phyloP scores from a whole-genome alignment of 371 early-diverging fungal genomes.

The Actinomucor elegans region DNA sequence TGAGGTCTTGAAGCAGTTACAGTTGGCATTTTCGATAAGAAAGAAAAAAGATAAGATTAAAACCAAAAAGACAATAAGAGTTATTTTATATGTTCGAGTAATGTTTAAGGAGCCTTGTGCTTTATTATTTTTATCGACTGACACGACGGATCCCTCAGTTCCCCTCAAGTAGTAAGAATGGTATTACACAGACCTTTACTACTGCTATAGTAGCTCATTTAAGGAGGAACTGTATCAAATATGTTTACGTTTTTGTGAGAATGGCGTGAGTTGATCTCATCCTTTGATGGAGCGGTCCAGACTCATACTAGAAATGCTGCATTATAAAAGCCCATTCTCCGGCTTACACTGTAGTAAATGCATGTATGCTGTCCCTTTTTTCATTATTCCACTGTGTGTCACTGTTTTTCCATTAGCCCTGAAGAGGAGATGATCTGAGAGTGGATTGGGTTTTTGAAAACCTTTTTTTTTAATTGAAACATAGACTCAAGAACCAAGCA shows the following conservation, averaged over 20 bases:
- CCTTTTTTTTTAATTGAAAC: no score
- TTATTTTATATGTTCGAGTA: neutral
- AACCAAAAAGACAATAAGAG: neutral
- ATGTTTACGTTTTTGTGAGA: constrained; percentile 2
- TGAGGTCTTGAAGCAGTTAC: neutral
- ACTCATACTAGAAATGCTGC: no score
- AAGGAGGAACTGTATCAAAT: constrained; percentile 3
- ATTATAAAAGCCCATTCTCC: no score
- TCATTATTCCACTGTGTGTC: no score
- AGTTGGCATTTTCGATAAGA: constrained; percentile 3
- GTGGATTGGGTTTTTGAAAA: no score
- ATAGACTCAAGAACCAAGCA: no score
- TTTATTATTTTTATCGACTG: neutral
- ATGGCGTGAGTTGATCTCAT: constrained; percentile 5
- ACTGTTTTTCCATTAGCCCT: no score
- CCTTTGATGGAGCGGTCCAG: neutral
- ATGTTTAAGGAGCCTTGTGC: constrained; percentile 9
- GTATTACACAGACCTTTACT: constrained; percentile 1
- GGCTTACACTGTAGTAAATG: no score
- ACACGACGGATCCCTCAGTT: neutral
- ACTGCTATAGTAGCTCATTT: neutral
- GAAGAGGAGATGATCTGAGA: no score
- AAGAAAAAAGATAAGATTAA: neutral
- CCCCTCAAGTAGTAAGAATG: neutral
- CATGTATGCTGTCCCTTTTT: no score